Conservation (phyloP, 805 yeast species). For the Ogataea philodendri region DNA sequence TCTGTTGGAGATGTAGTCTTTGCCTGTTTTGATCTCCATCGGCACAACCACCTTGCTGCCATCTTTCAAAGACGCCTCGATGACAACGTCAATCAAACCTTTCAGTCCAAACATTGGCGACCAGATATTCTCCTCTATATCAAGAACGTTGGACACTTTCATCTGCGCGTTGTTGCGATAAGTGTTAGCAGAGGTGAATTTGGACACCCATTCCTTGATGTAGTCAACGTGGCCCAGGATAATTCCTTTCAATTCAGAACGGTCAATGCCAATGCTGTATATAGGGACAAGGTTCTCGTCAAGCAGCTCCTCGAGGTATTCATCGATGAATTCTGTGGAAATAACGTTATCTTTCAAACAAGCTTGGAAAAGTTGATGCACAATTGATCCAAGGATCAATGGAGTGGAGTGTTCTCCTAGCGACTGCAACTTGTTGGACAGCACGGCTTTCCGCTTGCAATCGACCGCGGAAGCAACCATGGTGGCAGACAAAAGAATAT, state of each 20-base stretch:
- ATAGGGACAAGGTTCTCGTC: conserved; percentile 38
- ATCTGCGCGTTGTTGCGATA: too few species aligned
- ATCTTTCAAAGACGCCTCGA: conserved; percentile 51
- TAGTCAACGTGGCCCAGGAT: conserved; percentile 49
- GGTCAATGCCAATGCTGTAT: conserved; percentile 53
- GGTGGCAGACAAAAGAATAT: conserved; percentile 77
- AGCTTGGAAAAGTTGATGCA: conserved; percentile 72
- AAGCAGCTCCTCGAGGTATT: conserved; percentile 30
- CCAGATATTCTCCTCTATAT: conserved; percentile 88
- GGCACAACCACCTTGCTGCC: conserved; percentile 63
- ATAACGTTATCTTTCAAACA: conserved; percentile 44
- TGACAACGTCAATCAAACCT: conserved; percentile 87
- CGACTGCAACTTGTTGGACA: conserved; percentile 53
- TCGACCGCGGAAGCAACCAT: conserved; percentile 69
- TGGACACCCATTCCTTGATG: conserved; percentile 52
- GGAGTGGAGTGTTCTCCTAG: conserved; percentile 67
- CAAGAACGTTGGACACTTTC: conserved; percentile 64
- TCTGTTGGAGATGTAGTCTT: conserved; percentile 62
- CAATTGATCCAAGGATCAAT: conserved; percentile 74
- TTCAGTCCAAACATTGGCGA: conserved; percentile 87
- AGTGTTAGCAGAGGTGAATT: too few species aligned
- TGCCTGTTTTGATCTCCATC: conserved; percentile 88
- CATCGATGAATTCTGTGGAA: conserved; percentile 38
- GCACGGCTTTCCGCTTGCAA: conserved; percentile 71
- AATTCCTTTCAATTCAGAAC: conserved; percentile 41